Base-by-base conservation (phyloP, 1,284 basidiomycete species). In the Leccinum angustisporum region DNA sequence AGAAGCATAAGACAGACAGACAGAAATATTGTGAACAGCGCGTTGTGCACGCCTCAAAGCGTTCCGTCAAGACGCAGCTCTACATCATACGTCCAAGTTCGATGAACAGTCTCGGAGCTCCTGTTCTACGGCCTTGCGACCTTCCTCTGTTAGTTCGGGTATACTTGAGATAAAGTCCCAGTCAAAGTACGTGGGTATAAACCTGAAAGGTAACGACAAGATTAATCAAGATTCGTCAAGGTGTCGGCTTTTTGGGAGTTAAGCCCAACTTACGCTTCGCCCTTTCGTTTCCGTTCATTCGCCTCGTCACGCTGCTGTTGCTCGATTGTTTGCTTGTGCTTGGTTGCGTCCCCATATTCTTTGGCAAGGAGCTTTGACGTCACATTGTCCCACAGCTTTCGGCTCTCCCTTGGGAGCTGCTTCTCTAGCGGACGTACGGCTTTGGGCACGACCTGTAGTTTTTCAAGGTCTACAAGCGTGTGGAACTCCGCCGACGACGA, bases 271-370 rank as follows among this genome's bases (percentile, higher is more conserved):
- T 72, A 96, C 92, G 84, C 81, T 54, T 84, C 76, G 18, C 88
- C 91, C 62, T 85, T 89, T 71, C 81, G 83, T 80, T 94, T 95
- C 75, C 92, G 81, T 75, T 94, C 89, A 13, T 88, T 88, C 8
- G 94, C 91, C 52, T 87, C 84, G 66, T 97, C 94, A 60, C 95
- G 81, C 80, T 97, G 95, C 70, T 77, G 83, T 82, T 97, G 95
- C 79, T 97, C 95, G 60, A 98, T 95, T 5, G 75, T 76, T 61
- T 94, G 86, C 80, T 97, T 98, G 76, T 90, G 84, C 79, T 82
- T 90, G 56, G 92, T 97, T 58, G 95, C 95, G 58, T 96, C 94
- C 51, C 83, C 82, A 78, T 86, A 98, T 75, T 97, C 92, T 81
- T 97, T 98, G 70, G 80, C 81, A 55, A 94, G 58, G 61, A 98